Evolutionary conservation across 208 protist genomes (phyloP).

Genomic region (Zelonia costaricensis): DNA sequence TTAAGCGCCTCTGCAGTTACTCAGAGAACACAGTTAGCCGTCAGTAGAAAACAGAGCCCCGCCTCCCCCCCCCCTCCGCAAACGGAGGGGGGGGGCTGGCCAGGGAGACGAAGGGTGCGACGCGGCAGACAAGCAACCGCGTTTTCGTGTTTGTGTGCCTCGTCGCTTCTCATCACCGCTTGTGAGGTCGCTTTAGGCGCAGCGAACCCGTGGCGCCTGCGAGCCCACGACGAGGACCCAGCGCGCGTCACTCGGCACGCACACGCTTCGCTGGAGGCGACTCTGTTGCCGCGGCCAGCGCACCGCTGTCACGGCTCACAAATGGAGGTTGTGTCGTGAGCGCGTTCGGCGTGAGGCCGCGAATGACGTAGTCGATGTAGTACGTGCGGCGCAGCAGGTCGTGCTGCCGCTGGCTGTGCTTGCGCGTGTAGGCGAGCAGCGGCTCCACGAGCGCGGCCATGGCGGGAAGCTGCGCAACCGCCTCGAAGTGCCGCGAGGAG

Average conservation of each 20-base stretch:
- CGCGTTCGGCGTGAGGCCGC: slow-evolving; percentile 41
- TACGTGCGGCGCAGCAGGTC: slow-evolving; percentile 83
- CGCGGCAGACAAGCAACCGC: too few species aligned
- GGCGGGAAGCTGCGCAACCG: slow-evolving; percentile 57
- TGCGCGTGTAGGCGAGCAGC: slow-evolving; percentile 82
- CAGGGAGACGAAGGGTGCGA: too few species aligned
- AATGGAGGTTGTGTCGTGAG: slow-evolving; percentile 76
- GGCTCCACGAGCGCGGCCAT: slow-evolving; percentile 72
- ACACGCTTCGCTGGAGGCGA: slow-evolving; percentile 24
- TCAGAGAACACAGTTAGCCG: too few species aligned
- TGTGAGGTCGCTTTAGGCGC: too few species aligned
- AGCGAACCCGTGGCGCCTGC: too few species aligned
- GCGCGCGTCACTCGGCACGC: slow-evolving; percentile 13
- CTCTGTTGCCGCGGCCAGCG: neutral
- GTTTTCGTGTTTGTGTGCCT: too few species aligned
- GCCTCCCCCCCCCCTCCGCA: too few species aligned
- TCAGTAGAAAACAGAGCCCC: too few species aligned
- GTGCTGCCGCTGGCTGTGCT: slow-evolving; percentile 87
- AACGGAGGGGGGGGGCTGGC: too few species aligned
- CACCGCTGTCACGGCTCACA: slow-evolving; percentile 11
- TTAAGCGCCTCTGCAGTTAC: too few species aligned
- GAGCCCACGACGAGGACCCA: too few species aligned
- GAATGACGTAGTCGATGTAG: slow-evolving; percentile 90
- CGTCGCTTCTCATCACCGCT: too few species aligned
- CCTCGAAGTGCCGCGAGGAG: slow-evolving; percentile 57